Evolutionary conservation across 257 asterid genomes (phyloP).

Genomic region (Datura wrightii): DNA sequence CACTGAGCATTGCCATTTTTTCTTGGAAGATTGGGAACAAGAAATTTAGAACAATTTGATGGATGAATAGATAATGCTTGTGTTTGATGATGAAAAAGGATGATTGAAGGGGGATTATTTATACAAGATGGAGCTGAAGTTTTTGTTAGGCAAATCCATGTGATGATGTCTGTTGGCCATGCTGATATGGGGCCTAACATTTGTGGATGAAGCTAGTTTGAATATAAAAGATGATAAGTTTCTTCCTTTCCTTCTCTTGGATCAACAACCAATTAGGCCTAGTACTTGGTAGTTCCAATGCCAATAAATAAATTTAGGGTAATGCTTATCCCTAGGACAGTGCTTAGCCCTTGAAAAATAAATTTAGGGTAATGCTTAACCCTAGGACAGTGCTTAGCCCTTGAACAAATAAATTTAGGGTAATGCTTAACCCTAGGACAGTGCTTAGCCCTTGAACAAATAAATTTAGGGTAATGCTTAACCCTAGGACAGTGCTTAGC

Average conservation of each 20-base stretch:
- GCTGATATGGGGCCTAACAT: not conserved
- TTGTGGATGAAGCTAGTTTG: not conserved
- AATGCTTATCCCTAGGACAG: too few species aligned
- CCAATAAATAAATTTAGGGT: too few species aligned
- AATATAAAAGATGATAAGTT: not conserved
- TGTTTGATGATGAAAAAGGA: not conserved
- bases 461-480: too few species aligned
- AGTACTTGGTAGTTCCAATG: not conserved
- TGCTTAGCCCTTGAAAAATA: too few species aligned
- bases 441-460: too few species aligned
- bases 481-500: too few species aligned
- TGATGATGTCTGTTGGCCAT: not conserved
- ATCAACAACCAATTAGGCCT: not conserved
- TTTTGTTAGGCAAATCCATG: not conserved
- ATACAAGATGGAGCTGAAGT: not conserved
- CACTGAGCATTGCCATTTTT: not conserved
- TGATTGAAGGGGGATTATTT: not conserved
- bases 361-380: too few species aligned
- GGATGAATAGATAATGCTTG: not conserved
- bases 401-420: too few species aligned
- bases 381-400: too few species aligned
- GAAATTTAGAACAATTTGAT: not conserved
- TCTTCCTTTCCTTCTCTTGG: not conserved
- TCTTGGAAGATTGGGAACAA: not conserved
- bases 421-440: too few species aligned